phyloP scores from a whole-genome alignment of 1,284 basidiomycete genomes.

The Sphaerobolus stellatus region DNA sequence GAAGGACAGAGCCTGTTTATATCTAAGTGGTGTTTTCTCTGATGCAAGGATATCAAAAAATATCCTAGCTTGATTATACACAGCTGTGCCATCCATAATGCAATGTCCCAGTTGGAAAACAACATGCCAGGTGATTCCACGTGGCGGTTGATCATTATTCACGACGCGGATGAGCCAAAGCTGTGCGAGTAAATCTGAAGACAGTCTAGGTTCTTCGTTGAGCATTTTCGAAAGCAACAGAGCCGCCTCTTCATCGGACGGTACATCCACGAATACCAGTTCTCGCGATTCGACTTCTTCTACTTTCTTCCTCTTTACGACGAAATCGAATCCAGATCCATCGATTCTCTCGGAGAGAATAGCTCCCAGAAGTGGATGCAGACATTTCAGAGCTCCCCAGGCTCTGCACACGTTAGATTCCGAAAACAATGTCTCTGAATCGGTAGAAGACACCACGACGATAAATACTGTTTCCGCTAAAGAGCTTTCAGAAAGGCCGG shows the following conservation, averaged over 20 bases:
- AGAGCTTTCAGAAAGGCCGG: neutral
- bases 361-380: slow-evolving; percentile 48
- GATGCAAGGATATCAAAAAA: slow-evolving; percentile 46
- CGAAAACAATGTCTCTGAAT: slow-evolving; percentile 18
- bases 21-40: slow-evolving; percentile 18
- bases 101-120: slow-evolving; percentile 45
- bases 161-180: slow-evolving; percentile 33
- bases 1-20: slow-evolving; percentile 18
- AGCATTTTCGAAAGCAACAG: slow-evolving; percentile 30
- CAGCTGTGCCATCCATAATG: slow-evolving; percentile 50
- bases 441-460: slow-evolving; percentile 20
- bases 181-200: slow-evolving; percentile 38
- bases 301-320: slow-evolving; percentile 38
- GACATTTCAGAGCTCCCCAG: slow-evolving; percentile 45
- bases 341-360: slow-evolving; percentile 32
- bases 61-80: slow-evolving; percentile 39
- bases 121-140: slow-evolving; percentile 36
- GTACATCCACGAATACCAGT: slow-evolving; percentile 26
- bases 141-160: slow-evolving; percentile 24
- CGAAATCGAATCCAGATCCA: slow-evolving; percentile 34
- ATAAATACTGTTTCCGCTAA: slow-evolving; percentile 31
- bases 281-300: slow-evolving; percentile 33
- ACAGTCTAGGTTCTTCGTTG: slow-evolving; percentile 36
- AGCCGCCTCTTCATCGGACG: slow-evolving; percentile 14
- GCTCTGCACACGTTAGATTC: slow-evolving; percentile 36